A percentile compares a stretch with the other conserved stretches of the same genome.
Evolutionary conservation across 192 early-diverging fungal species (phyloP).

Genomic region (Backusella liffmaniae): DNA sequence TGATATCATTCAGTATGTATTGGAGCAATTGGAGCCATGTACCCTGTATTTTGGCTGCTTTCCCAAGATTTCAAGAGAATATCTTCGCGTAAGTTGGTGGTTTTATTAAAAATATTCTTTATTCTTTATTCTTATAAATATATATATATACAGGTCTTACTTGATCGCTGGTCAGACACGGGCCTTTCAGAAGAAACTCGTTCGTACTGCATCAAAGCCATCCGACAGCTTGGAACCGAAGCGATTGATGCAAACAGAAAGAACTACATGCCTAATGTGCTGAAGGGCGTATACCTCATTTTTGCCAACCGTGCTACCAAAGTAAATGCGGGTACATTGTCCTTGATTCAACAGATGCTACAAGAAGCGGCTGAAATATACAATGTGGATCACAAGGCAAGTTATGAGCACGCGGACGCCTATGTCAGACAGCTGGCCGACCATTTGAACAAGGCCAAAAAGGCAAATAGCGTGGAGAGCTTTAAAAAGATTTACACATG

Average conservation of each 20-base stretch:
- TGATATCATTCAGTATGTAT: slow-evolving; percentile 76
- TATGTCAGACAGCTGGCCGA: slow-evolving; percentile 90
- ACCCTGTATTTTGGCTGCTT: slow-evolving; percentile 81
- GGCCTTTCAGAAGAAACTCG: slow-evolving; percentile 58
- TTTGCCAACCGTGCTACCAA: slow-evolving; percentile 72
- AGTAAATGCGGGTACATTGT: slow-evolving; percentile 70
- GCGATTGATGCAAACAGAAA: slow-evolving; percentile 17
- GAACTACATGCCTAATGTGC: slow-evolving; percentile 26
- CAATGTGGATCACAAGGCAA: slow-evolving; percentile 68
- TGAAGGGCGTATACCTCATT: slow-evolving; percentile 81
- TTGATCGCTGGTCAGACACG: slow-evolving; percentile 52
- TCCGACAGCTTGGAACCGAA: slow-evolving; percentile 47
- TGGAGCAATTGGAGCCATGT: slow-evolving; percentile 72
- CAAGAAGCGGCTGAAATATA: slow-evolving; percentile 88
- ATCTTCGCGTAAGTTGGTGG: slow-evolving; percentile 57
- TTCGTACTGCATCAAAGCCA: slow-evolving; percentile 68
- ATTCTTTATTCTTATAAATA: neutral
- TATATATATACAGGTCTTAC: slow-evolving; percentile 36
- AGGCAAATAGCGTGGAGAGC: slow-evolving; percentile 76
- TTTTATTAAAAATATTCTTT: neutral
- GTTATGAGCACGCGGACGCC: slow-evolving; percentile 87
- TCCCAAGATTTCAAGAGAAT: slow-evolving; percentile 77
- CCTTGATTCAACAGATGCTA: slow-evolving; percentile 82
- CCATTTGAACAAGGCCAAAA: slow-evolving; percentile 82
- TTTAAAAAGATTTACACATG: slow-evolving; percentile 93